Conservation (phyloP, 352 stramenopile genomes). For the Globisporangium alternatum region DNA sequence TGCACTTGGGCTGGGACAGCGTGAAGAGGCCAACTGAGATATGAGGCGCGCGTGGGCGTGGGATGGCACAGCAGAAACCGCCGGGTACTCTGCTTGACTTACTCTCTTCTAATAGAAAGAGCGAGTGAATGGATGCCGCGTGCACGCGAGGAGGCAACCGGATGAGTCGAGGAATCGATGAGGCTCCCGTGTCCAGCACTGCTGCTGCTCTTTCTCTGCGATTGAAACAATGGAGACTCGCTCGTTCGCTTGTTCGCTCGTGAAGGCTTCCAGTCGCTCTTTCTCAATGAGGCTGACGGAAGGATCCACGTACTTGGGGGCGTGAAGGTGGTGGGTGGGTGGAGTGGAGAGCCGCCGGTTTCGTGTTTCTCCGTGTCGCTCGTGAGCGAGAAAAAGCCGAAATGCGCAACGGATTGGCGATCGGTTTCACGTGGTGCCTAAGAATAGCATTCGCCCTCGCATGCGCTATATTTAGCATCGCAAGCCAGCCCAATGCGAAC, state of each 20-base stretch:
- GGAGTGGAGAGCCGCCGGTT: conserved; percentile 3
- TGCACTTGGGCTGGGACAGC: not conserved
- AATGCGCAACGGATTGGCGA: conserved; percentile 4
- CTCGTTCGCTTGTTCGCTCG: not conserved
- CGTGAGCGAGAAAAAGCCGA: not conserved
- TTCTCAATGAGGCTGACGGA: not conserved
- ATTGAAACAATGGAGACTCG: not conserved
- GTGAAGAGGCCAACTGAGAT: not conserved
- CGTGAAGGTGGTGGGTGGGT: not conserved
- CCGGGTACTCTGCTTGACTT: not conserved
- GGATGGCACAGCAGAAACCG: not conserved
- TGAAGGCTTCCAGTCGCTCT: not conserved
- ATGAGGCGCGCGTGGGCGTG: not conserved
- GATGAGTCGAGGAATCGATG: not conserved
- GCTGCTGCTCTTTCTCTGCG: not conserved
- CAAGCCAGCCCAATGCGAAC: not conserved
- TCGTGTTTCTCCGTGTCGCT: not conserved
- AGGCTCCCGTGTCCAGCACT: not conserved
- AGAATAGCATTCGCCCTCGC: not conserved
- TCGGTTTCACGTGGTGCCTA: not conserved
- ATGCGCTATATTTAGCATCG: conserved; percentile 1
- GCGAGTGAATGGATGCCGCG: not conserved
- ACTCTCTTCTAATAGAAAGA: not conserved
- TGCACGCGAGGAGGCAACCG: conserved; percentile 1
- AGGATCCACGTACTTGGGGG: not conserved